phyloP scores from a whole-genome alignment of 768 basidiomycete genomes.

The Podaxis sp. region DNA sequence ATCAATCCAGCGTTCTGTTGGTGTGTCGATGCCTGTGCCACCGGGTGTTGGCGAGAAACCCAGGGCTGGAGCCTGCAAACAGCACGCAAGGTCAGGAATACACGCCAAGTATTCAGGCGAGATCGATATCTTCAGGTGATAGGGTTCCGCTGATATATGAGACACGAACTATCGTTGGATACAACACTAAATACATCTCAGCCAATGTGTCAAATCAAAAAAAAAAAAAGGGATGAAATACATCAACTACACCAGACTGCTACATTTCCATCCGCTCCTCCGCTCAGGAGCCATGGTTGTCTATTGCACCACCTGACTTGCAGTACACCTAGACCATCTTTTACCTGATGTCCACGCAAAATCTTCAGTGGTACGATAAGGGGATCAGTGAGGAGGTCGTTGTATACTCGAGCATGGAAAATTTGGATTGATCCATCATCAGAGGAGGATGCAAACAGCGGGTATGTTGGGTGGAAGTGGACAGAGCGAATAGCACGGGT shows the following conservation, averaged over 20 bases:
- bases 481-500: constrained; percentile 89
- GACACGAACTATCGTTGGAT: too few species aligned
- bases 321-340: constrained; percentile 87
- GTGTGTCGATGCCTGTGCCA: neutral
- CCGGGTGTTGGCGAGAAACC: neutral
- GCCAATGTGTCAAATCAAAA: neutral
- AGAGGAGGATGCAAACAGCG: constrained; percentile 93
- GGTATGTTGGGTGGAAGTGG: constrained; percentile 92
- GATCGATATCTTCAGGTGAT: neutral
- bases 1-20: too few species aligned
- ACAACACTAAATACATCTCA: too few species aligned
- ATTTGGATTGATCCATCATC: constrained; percentile 97
- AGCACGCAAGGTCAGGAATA: neutral
- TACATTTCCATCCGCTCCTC: constrained; percentile 89
- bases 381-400: constrained; percentile 95
- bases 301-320: constrained; percentile 86
- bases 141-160: too few species aligned
- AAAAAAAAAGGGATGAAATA: neutral
- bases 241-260: constrained; percentile 82
- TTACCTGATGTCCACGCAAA: constrained; percentile 84
- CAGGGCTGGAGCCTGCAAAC: neutral
- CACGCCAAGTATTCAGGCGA: neutral
- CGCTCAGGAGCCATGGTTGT: constrained; percentile 91
- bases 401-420: constrained; percentile 94
- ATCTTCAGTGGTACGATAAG: constrained; percentile 98